Percentiles rank a stretch among this genome's conserved stretches.
Conservation (phyloP, 371 early-diverging fungal species). For the Mucor irregularis region DNA sequence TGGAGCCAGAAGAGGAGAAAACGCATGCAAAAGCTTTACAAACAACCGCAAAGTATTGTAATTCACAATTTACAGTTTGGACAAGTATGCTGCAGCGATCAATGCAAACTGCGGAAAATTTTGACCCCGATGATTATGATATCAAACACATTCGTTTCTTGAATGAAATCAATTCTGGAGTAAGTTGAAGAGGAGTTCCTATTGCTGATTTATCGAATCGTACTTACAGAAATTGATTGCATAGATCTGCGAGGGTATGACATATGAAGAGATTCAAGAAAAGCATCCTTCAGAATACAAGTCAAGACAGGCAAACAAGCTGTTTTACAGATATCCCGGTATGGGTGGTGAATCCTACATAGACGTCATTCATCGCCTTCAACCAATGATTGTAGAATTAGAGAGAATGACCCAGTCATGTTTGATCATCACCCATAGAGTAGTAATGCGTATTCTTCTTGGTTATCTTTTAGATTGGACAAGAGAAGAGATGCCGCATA, state of each 20-base stretch:
- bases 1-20: slow-evolving; percentile 29
- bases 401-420: slow-evolving; percentile 80
- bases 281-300: slow-evolving; percentile 70
- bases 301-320: slow-evolving; percentile 68
- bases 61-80: slow-evolving; percentile 65
- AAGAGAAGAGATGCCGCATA: slow-evolving; percentile 68
- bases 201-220: too few species aligned
- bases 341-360: slow-evolving; percentile 82
- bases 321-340: slow-evolving; percentile 84
- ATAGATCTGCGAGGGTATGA: slow-evolving; percentile 53
- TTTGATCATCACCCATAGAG: slow-evolving; percentile 77
- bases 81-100: slow-evolving; percentile 77
- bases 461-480: slow-evolving; percentile 77
- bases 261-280: slow-evolving; percentile 68
- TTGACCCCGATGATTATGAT: slow-evolving; percentile 75
- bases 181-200: too few species aligned
- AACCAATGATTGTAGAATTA: slow-evolving; percentile 82
- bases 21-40: slow-evolving; percentile 11
- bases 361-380: slow-evolving; percentile 85
- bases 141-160: slow-evolving; percentile 71
- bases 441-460: slow-evolving; percentile 77
- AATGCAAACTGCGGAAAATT: slow-evolving; percentile 69
- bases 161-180: slow-evolving; percentile 86
- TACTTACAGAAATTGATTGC: too few species aligned
- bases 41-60: slow-evolving; percentile 29